These are phyloP conservation scores for Marasmius oreades DNA, from an alignment of 1,284 basidiomycete genomes.

Conservation along the genomic window DNA sequence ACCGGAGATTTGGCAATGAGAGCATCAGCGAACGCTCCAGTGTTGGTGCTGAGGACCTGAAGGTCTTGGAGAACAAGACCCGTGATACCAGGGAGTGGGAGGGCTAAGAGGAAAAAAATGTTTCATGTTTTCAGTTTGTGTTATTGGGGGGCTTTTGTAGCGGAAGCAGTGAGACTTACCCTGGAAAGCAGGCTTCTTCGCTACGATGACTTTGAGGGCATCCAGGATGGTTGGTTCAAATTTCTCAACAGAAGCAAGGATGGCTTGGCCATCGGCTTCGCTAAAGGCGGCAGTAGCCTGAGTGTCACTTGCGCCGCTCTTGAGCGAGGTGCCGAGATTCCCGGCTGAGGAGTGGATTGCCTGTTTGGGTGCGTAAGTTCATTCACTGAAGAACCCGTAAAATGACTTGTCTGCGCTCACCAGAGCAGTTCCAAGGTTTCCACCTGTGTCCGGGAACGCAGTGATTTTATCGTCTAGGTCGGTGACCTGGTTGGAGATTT, in stretches of 20 bases:
- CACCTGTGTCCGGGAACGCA: constrained; percentile 28
- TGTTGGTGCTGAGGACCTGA: constrained; percentile 14
- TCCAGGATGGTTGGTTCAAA: constrained; percentile 21
- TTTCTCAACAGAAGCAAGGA: constrained; percentile 17
- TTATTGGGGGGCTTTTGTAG: too few species aligned
- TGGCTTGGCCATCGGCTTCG: constrained; percentile 16
- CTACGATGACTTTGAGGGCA: constrained; percentile 15
- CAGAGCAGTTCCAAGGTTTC: constrained; percentile 25
- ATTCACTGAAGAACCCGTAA: neutral
- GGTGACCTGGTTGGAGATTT: constrained; percentile 24
- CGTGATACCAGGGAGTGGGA: constrained; percentile 22
- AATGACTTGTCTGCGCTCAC: constrained; percentile 13
- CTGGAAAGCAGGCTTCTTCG: constrained; percentile 18
- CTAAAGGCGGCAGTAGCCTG: constrained; percentile 12
- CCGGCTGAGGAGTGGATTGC: constrained; percentile 27
- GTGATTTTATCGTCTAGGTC: constrained; percentile 27
- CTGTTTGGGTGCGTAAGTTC: constrained; percentile 13
- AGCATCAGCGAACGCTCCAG: constrained; percentile 16
- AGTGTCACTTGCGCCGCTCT: constrained; percentile 26
- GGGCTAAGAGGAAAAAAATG: constrained; percentile 5
- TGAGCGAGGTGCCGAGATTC: constrained; percentile 21
- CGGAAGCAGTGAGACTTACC: neutral
- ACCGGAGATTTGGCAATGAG: constrained; percentile 22
- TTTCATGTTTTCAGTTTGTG: neutral
- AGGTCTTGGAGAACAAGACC: constrained; percentile 26